Conservation (phyloP, 2,329 filamentous ascomycete genomes). For the Trichoderma semiorbis region DNA sequence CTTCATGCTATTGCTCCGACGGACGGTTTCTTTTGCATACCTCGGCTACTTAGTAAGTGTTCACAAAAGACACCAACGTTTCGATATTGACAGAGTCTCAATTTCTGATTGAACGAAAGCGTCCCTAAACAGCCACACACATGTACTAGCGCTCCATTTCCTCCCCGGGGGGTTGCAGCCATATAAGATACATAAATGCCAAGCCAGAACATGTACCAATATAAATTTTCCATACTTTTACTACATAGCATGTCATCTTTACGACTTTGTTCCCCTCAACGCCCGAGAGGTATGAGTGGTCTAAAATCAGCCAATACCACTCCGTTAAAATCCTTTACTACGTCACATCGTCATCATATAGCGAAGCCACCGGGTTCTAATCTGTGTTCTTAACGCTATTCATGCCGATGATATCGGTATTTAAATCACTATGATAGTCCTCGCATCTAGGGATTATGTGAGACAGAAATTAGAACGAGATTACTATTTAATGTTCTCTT, state of each 20-base stretch:
- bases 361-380: not conserved
- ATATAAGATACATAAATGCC: not conserved
- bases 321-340: not conserved
- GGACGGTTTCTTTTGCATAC: too few relatives aligned
- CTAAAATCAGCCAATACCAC: not conserved
- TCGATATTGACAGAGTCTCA: not conserved
- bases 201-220: not conserved
- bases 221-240: too few relatives aligned
- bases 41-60: not conserved
- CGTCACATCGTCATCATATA: not conserved
- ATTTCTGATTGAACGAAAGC: not conserved
- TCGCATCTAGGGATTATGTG: not conserved
- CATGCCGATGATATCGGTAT: not conserved
- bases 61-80: not conserved
- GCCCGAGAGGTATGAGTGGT: not conserved
- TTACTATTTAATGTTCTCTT: not conserved
- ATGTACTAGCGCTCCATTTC: not conserved
- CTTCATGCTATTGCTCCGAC: too few relatives aligned
- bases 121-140: not conserved
- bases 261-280: not conserved
- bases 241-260: not conserved
- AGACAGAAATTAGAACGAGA: not conserved
- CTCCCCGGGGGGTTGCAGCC: not conserved
- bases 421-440: not conserved
- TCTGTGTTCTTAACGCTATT: not conserved